These are phyloP conservation scores for Pelagomonas calceolata DNA, from an alignment of 108 stramenopile species.

Conservation along the genomic window DNA sequence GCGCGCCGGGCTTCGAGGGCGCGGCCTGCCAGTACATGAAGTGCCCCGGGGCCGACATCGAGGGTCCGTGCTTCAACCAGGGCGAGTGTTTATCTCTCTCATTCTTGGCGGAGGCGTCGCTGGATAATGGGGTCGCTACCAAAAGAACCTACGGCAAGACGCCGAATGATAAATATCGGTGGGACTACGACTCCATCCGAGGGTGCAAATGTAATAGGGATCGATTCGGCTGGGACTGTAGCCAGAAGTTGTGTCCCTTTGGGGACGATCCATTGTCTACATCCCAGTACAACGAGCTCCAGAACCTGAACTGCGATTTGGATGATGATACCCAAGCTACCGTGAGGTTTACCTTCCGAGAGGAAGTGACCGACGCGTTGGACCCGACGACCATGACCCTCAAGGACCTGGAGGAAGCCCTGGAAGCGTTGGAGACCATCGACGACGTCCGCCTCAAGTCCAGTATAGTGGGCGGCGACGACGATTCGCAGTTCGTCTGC, in stretches of 20 bases:
- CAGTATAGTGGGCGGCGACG: constrained; percentile 25
- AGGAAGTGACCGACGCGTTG: constrained; percentile 7
- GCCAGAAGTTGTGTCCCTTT: constrained; percentile 39
- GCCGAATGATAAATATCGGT: constrained; percentile 45
- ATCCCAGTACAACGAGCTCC: constrained; percentile 10
- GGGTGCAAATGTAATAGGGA: constrained; percentile 57
- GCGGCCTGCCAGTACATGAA: constrained; percentile 54
- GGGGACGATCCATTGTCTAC: constrained; percentile 48
- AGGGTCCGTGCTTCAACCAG: constrained; percentile 37
- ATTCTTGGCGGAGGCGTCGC: constrained; percentile 34
- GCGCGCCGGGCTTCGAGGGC: constrained; percentile 57
- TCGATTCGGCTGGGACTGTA: constrained; percentile 52
- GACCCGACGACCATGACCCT: constrained; percentile 21
- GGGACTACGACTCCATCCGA: constrained; percentile 53
- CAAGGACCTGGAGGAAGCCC: constrained; percentile 12
- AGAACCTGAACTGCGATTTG: constrained; percentile 5
- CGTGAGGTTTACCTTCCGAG: constrained; percentile 6
- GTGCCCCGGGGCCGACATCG: constrained; percentile 42
- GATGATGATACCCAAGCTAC: not conserved
- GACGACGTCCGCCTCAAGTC: not conserved
- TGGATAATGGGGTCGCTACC: constrained; percentile 29
- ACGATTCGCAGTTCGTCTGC: constrained; percentile 4
- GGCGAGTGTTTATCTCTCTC: constrained; percentile 58
- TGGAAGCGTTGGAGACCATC: constrained; percentile 24
- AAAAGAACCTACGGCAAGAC: constrained; percentile 34